Base-by-base conservation (phyloP, 495 filamentous ascomycete genomes). In the Podospora comata region DNA sequence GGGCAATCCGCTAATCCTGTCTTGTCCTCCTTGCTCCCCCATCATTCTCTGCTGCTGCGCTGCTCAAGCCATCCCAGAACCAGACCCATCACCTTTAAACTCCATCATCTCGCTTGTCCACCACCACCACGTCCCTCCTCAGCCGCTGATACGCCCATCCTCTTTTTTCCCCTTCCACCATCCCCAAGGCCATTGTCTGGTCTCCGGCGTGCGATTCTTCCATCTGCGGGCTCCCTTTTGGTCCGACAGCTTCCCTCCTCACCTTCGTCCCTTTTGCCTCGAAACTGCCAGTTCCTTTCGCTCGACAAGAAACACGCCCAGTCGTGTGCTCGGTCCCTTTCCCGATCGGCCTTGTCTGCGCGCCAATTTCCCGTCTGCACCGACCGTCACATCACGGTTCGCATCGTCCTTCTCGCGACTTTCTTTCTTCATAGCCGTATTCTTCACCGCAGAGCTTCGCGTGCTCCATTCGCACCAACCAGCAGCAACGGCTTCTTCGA, bases 91-190 rank as follows among this genome's bases (percentile, higher is more conserved):
- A 78, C 78, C 73, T 75, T 74, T 76, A 69, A 71, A 76, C 78
- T 75, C 75, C 79, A 82, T 81, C 79, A 81, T 83, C 73, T 83
- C 80, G 80, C 80, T 83, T 82, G 76, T 76, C 74, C 77, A 76
- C 73, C 75, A 78, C 75, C 4, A 5, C 30, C 30, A 32, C 23
- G 71, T 77, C 73, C 72, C 66, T 44, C 55, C 68, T 74, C 73
- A 75, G 72, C 75, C 71, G 70, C 73, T 73, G 76, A 72, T 73
- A 74, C 73, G 73, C 72, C 74, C 39, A 16, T 48, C 39, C 67
- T 74, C 73, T 60, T 58, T 64, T 63, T 69, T 71, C 70, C 67
- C 55, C 60, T 69, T 66, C 73, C 18, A 70, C 66, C 72, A 68
- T 73, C 72, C 72, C 65, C 44, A 70, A 60, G 70, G 69, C 71